Base-by-base conservation (phyloP, 2,329 filamentous ascomycete genomes). In the Microdochium trichocladiopsis region DNA sequence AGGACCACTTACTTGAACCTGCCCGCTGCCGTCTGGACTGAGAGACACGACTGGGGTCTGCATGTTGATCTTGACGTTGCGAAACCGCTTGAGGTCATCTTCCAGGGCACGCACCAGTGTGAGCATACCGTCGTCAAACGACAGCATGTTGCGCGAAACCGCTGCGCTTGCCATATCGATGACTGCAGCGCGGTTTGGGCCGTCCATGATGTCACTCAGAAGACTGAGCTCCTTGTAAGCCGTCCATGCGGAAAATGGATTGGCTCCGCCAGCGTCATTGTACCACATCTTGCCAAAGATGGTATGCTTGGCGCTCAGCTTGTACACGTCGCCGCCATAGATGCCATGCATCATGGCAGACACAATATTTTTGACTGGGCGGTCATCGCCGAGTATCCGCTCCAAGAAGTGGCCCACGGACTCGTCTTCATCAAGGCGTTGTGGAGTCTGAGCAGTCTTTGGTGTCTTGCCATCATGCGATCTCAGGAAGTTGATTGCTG, bases 281-380 rank as follows among this genome's bases (percentile, higher is more conserved):
- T 85, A 80, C 52, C 77, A 69, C n/a, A 76, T 57, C 63, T 74
- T 75, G 0, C 73, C 58, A 10, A 85, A 70, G 37, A 86, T 64
- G 41, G 88, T 72, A 50, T 82, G 83, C 59, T 82, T 83, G 48
- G 82, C 83, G 67, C 91, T 96, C 50, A 97, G 74, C 63, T 86
- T 79, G 66, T 88, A 83, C 48, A 95, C 82, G 68, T 96, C 88
- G 4, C 94, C 94, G 22, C 92, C 94, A 67, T 95, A 96, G 53
- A 97, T 90, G 43, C 94, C 94, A 68, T 97, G 94, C 51, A 90
- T 62, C 63, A 84, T 71, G 50, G 86, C 90, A 4, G 90, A 96
- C 6, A 83, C 69, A 18, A 96, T 51, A 60, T 95, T 92, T 59
- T 94, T 77, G 14, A 83, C 82, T 6, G 88, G 57, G 31, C 73